Conservation (phyloP, 225 moss, liverwort and hornwort species). For the Physcomitrium patens region DNA sequence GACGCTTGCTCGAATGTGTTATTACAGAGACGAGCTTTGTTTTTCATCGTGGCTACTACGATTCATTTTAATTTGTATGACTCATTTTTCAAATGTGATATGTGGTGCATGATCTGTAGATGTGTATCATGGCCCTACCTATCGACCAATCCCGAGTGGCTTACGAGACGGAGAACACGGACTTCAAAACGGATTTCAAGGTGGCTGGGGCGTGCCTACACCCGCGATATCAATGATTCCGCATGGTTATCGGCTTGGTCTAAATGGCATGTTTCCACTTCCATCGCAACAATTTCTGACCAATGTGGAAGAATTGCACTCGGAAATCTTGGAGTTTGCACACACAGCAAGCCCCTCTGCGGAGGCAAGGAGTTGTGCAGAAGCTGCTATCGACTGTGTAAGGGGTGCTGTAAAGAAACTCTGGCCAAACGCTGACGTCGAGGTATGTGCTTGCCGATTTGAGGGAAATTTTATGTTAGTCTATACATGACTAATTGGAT, state of each 20-base stretch:
- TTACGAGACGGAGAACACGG: slow-evolving; percentile 67
- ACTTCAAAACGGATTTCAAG: slow-evolving; percentile 61
- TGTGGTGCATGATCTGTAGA: slow-evolving; percentile 43
- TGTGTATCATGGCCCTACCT: slow-evolving; percentile 56
- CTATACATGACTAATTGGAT: not conserved
- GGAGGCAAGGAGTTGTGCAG: slow-evolving; percentile 79
- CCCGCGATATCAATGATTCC: slow-evolving; percentile 54
- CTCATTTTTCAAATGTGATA: slow-evolving; percentile 2
- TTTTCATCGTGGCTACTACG: not conserved
- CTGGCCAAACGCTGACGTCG: slow-evolving; percentile 93
- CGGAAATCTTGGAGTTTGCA: slow-evolving; percentile 85
- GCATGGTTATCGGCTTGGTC: slow-evolving; percentile 59
- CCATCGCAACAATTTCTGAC: slow-evolving; percentile 64
- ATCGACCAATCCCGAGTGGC: slow-evolving; percentile 60
- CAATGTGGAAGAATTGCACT: slow-evolving; percentile 81
- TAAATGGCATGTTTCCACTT: slow-evolving; percentile 62
- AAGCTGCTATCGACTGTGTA: slow-evolving; percentile 90
- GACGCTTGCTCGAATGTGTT: no score
- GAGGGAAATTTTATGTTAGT: not conserved
- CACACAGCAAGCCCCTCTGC: slow-evolving; percentile 79
- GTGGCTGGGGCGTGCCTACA: slow-evolving; percentile 60
- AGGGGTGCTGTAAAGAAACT: slow-evolving; percentile 80
- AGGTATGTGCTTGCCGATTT: slow-evolving; percentile 49
- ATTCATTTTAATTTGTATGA: not conserved
- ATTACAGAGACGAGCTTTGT: not conserved